Conservation (phyloP, 78 protist genomes). For the Paulinella micropora region DNA sequence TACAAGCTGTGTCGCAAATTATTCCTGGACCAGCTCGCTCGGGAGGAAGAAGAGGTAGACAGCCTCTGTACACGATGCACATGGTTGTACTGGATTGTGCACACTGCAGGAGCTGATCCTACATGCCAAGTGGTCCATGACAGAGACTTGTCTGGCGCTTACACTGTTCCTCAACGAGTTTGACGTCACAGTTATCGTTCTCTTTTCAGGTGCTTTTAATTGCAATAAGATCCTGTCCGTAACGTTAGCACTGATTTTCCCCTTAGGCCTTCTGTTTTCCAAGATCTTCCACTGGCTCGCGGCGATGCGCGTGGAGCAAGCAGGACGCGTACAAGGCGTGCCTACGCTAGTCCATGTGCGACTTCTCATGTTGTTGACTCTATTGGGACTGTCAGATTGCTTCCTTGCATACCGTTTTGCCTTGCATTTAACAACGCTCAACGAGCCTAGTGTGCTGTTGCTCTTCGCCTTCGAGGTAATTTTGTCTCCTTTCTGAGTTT, state of each 20-base stretch:
- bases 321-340: not conserved
- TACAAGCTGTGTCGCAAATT: too few relatives aligned
- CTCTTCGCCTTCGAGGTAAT: constrained; percentile 62
- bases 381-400: too few relatives aligned
- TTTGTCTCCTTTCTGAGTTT: not conserved
- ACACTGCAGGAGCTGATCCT: too few relatives aligned
- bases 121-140: constrained; percentile 52
- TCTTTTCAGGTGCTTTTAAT: too few relatives aligned
- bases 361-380: not conserved
- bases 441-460: constrained; percentile 51
- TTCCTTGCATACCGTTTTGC: too few relatives aligned
- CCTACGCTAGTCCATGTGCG: not conserved
- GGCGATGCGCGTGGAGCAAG: constrained; percentile 49
- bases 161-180: constrained; percentile 75
- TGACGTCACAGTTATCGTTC: constrained; percentile 32
- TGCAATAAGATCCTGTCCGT: too few relatives aligned
- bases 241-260: too few relatives aligned
- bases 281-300: constrained; percentile 70
- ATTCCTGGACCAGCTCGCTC: too few relatives aligned
- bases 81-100: too few relatives aligned
- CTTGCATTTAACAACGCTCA: too few relatives aligned
- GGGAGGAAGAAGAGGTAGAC: too few relatives aligned
- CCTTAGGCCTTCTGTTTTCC: constrained; percentile 50
- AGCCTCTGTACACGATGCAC: too few relatives aligned
- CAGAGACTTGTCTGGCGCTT: constrained; percentile 70